Percentiles rank a stretch among this genome's conserved stretches.
These are phyloP conservation scores for Trichoderma polysporum DNA, from an alignment of 2,329 filamentous ascomycete species.

Conservation along the genomic window DNA sequence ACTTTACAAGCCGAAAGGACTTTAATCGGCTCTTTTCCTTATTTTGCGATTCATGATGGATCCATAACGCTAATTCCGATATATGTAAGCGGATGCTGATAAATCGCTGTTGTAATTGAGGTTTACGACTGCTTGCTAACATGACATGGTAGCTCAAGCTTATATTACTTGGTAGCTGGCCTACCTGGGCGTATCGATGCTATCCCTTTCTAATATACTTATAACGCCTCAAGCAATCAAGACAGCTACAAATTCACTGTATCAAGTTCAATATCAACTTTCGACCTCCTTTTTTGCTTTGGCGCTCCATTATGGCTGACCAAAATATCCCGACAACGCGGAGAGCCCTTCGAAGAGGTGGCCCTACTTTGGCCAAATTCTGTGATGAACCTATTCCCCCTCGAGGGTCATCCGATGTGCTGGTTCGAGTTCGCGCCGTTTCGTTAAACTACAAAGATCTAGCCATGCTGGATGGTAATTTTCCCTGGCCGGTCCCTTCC, in stretches of 20 bases:
- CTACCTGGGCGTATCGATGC: not conserved
- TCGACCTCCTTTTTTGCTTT: not conserved
- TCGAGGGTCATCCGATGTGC: slow-evolving; percentile 6
- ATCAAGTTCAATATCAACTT: not conserved
- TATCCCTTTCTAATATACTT: not conserved
- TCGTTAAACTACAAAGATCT: slow-evolving; percentile 15
- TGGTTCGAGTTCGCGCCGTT: slow-evolving; percentile 15
- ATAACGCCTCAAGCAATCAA: not conserved
- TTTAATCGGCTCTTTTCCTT: too few species aligned
- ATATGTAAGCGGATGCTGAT: not conserved
- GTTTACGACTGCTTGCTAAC: too few species aligned
- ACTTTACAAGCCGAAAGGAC: too few species aligned
- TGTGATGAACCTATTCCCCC: slow-evolving; percentile 1
- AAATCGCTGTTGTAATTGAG: not conserved
- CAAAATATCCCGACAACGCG: not conserved
- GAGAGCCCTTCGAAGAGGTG: slow-evolving; percentile 11
- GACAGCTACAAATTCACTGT: too few species aligned
- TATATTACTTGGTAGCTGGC: not conserved
- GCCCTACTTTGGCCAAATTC: not conserved
- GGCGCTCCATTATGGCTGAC: not conserved
- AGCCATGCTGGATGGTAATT: not conserved
- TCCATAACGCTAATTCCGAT: not conserved
- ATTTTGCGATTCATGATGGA: not conserved
- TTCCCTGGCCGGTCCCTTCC: not conserved
- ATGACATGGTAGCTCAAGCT: not conserved